Percentiles rank a stretch among this genome's conserved stretches.
Evolutionary conservation across 768 basidiomycete species (phyloP).

Genomic region (Mycena olivaceomarginata): DNA sequence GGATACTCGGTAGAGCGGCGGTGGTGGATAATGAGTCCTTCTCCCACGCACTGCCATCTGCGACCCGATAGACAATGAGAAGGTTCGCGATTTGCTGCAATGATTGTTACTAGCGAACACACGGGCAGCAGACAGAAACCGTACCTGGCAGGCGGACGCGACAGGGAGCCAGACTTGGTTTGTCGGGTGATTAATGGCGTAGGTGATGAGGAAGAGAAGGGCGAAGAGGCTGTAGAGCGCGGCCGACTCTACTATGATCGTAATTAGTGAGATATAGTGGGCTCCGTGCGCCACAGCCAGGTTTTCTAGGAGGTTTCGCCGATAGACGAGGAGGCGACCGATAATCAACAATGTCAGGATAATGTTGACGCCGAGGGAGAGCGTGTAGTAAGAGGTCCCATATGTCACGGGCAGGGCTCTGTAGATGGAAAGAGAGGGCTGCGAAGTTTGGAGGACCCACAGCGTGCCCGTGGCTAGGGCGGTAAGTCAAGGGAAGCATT

Average conservation of each 20-base stretch:
- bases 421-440: slow-evolving; percentile 63
- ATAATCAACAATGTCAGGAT: slow-evolving; percentile 63
- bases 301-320: slow-evolving; percentile 50
- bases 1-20: slow-evolving; percentile 30
- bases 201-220: slow-evolving; percentile 62
- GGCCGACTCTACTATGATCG: slow-evolving; percentile 66
- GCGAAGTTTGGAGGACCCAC: slow-evolving; percentile 65
- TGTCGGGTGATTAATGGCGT: slow-evolving; percentile 61
- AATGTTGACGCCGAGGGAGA: slow-evolving; percentile 64
- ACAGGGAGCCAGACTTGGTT: slow-evolving; percentile 62
- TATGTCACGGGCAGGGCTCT: slow-evolving; percentile 57
- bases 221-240: slow-evolving; percentile 65
- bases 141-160: slow-evolving; percentile 59
- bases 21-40: slow-evolving; percentile 48
- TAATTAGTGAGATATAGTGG: slow-evolving; percentile 59
- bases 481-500: background rate
- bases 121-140: background rate
- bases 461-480: slow-evolving; percentile 61
- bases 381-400: slow-evolving; percentile 61
- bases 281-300: slow-evolving; percentile 57
- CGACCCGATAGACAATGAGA: slow-evolving; percentile 64
- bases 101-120: too few relatives aligned
- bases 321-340: slow-evolving; percentile 57
- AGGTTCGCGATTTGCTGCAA: slow-evolving; percentile 60
- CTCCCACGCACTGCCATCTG: slow-evolving; percentile 63